A percentile compares a stretch with the other conserved stretches of the same genome.
Conservation (phyloP, 2,329 filamentous ascomycete genomes). For the Tolypocladium amazonense region DNA sequence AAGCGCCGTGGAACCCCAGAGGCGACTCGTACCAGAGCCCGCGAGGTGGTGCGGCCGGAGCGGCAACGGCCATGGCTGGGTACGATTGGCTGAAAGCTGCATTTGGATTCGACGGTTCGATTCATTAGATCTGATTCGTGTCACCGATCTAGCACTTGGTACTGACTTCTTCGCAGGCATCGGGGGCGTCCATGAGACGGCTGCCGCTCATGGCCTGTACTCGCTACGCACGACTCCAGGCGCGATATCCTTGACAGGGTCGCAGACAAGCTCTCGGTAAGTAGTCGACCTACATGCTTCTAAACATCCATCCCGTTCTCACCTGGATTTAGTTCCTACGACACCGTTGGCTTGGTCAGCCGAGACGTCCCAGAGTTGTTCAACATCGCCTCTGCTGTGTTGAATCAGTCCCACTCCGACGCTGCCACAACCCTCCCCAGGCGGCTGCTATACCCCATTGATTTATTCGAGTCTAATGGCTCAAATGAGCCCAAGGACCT, state of each 20-base stretch:
- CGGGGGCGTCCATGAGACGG: slow-evolving; percentile 10
- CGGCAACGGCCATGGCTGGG: slow-evolving; percentile 22
- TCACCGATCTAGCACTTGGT: background rate
- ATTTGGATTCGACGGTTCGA: slow-evolving; percentile 25
- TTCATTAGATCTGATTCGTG: background rate
- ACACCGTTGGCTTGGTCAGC: slow-evolving; percentile 11
- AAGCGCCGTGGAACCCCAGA: slow-evolving; percentile 32
- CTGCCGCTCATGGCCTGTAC: slow-evolving; percentile 17
- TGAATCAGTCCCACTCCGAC: slow-evolving; percentile 3
- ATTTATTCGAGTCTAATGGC: slow-evolving; percentile 6
- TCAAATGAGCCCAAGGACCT: slow-evolving; percentile 5
- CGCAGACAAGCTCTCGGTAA: slow-evolving; percentile 11
- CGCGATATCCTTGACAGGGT: slow-evolving; percentile 5
- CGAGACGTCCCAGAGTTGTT: slow-evolving; percentile 15
- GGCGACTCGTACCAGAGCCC: slow-evolving; percentile 34
- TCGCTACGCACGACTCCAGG: slow-evolving; percentile 13
- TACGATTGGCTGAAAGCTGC: slow-evolving; percentile 31
- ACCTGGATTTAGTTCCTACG: slow-evolving; percentile 5
- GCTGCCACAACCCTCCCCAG: slow-evolving; percentile 1
- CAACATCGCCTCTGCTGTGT: slow-evolving; percentile 6
- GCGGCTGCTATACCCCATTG: slow-evolving; percentile 15
- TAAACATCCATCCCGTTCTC: background rate
- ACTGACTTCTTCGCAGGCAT: slow-evolving; percentile 4
- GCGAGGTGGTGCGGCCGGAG: slow-evolving; percentile 25
- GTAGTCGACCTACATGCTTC: background rate